Conservation (phyloP, 306 rosid genomes). For the Pyrus betulifolia region DNA sequence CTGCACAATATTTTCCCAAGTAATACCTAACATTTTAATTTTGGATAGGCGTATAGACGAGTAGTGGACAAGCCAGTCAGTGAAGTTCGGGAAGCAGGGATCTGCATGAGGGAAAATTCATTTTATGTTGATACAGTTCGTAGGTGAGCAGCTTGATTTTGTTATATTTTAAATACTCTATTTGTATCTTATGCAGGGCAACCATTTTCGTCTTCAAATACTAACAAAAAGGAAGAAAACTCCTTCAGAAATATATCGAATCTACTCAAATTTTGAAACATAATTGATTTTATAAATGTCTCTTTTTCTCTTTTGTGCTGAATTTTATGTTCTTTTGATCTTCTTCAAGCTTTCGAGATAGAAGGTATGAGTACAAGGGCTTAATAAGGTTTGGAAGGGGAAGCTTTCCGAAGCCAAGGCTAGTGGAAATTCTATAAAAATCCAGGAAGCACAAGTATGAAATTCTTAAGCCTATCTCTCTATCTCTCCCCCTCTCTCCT, state of each 20-base stretch:
- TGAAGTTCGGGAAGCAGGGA: slow-evolving; percentile 92
- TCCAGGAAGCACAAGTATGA: slow-evolving; percentile 96
- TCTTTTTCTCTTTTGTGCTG: slow-evolving; percentile 20
- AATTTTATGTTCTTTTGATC: slow-evolving; percentile 18
- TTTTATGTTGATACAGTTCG: slow-evolving; percentile 98
- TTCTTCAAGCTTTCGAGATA: slow-evolving; percentile 84
- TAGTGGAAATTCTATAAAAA: slow-evolving; percentile 73
- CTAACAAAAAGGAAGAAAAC: background rate
- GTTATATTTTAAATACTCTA: background rate
- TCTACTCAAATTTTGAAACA: background rate
- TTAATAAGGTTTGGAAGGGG: slow-evolving; percentile 97
- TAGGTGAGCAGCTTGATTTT: slow-evolving; percentile 50
- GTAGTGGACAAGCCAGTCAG: slow-evolving; percentile 87
- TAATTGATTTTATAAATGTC: background rate
- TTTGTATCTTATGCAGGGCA: background rate
- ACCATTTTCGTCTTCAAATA: background rate
- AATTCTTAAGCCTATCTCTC: background rate
- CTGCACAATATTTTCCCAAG: slow-evolving; percentile 12
- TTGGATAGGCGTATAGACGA: slow-evolving; percentile 75
- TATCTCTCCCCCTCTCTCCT: background rate
- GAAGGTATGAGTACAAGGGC: slow-evolving; percentile 97
- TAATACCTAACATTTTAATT: slow-evolving; percentile 26
- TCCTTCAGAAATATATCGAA: background rate
- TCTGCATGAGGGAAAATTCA: slow-evolving; percentile 98
- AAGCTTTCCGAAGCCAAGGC: slow-evolving; percentile 85